A percentile compares a stretch with the other conserved stretches of the same genome.
Conservation (phyloP, 1,284 basidiomycete species). For the Naganishia sp. region DNA sequence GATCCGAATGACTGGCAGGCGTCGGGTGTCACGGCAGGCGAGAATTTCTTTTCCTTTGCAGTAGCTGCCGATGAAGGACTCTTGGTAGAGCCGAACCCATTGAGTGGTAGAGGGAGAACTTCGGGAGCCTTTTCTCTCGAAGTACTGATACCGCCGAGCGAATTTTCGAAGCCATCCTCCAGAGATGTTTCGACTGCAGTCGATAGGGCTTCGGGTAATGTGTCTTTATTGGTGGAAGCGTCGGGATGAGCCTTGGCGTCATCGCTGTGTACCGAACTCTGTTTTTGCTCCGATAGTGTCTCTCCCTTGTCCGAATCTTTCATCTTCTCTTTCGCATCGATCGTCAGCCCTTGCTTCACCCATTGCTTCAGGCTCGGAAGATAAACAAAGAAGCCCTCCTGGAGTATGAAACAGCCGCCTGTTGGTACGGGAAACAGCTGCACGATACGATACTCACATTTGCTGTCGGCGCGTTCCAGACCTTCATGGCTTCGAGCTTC, state of each 20-base stretch:
- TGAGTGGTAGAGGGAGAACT: neutral
- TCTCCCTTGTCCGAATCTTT: neutral
- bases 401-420: no score
- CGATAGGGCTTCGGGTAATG: no score
- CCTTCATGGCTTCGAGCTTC: constrained; percentile 15
- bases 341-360: constrained; percentile 4
- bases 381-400: constrained; percentile 28
- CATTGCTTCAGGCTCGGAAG: constrained; percentile 11
- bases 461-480: neutral
- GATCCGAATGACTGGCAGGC: neutral
- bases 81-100: neutral
- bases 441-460: neutral
- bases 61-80: neutral
- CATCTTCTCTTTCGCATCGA: neutral
- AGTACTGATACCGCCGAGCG: no score
- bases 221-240: no score
- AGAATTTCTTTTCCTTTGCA: neutral
- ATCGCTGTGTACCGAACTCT: neutral
- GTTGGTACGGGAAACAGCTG: neutral
- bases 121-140: no score
- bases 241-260: neutral
- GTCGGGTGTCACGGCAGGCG: no score
- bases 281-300: neutral
- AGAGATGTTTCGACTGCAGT: no score
- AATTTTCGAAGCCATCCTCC: no score